These are phyloP conservation scores for Periconia macrospinosa DNA, from an alignment of 2,329 filamentous ascomycete species.

Conservation along the genomic window DNA sequence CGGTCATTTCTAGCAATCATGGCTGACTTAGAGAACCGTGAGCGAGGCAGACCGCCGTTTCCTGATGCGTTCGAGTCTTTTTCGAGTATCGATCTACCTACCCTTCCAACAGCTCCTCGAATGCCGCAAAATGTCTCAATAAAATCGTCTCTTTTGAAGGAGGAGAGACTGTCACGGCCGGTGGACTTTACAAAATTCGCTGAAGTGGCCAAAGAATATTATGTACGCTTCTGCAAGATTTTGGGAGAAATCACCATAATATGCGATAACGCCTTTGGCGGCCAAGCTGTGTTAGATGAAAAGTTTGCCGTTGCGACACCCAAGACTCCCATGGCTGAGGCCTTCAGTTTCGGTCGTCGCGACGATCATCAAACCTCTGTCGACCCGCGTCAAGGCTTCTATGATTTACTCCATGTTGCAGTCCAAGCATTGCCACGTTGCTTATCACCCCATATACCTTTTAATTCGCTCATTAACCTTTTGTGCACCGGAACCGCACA, in stretches of 20 bases:
- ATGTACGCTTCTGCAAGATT: conserved; percentile 90
- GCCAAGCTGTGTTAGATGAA: conserved; percentile 91
- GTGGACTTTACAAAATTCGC: conserved; percentile 65
- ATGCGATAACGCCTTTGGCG: conserved; percentile 95
- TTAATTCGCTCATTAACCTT: conserved; percentile 91
- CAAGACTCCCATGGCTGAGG: conserved; percentile 92
- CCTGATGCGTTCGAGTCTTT: conserved; percentile 65
- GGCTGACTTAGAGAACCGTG: conserved; percentile 73
- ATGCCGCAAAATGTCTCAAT: conserved; percentile 34
- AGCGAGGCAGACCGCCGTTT: conserved; percentile 71
- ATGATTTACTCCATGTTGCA: conserved; percentile 91
- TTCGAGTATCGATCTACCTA: conserved; percentile 38
- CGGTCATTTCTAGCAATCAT: conserved; percentile 91
- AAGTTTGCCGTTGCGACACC: conserved; percentile 86
- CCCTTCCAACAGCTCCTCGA: conserved; percentile 37
- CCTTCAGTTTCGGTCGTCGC: conserved; percentile 84
- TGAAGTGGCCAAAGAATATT: conserved; percentile 81
- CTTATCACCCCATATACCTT: conserved; percentile 84
- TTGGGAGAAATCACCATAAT: conserved; percentile 94
- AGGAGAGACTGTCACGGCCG: conserved; percentile 68
- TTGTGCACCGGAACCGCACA: conserved; percentile 96
- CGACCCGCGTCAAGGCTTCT: conserved; percentile 92
- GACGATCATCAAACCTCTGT: conserved; percentile 74
- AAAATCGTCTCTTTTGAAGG: conserved; percentile 49
- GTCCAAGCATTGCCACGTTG: conserved; percentile 96